These are phyloP conservation scores for Neurospora discreta DNA, from an alignment of 495 filamentous ascomycete genomes.

Conservation along the genomic window DNA sequence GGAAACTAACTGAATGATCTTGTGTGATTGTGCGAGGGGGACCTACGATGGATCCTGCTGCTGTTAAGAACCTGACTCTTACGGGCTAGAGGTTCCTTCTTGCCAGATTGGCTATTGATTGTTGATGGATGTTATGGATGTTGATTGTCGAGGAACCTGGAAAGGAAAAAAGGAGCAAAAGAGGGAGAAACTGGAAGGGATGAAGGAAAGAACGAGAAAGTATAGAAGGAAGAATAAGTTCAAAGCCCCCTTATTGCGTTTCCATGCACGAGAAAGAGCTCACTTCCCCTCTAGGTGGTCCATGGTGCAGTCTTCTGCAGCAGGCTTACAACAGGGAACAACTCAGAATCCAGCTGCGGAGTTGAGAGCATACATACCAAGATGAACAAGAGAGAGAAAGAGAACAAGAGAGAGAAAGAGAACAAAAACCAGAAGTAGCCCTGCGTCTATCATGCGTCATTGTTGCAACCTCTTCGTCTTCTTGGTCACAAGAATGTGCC, in stretches of 20 bases:
- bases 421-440: neutral
- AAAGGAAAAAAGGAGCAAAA: neutral
- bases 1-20: too few species aligned
- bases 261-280: neutral
- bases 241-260: neutral
- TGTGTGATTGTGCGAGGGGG: neutral
- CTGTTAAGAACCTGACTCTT: too few species aligned
- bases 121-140: neutral
- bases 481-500: neutral
- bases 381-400: neutral
- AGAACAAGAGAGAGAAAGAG: neutral
- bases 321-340: neutral
- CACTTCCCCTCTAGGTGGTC: neutral
- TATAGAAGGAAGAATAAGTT: too few species aligned
- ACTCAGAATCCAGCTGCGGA: neutral
- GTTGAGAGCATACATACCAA: neutral
- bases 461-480: neutral
- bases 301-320: neutral
- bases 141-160: neutral
- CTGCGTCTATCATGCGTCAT: neutral
- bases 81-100: neutral
- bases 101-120: neutral
- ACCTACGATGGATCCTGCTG: neutral
- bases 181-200: neutral
- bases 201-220: neutral